Evolutionary conservation across 495 filamentous ascomycete genomes (phyloP).

Genomic region (Penicillium nucicola): DNA sequence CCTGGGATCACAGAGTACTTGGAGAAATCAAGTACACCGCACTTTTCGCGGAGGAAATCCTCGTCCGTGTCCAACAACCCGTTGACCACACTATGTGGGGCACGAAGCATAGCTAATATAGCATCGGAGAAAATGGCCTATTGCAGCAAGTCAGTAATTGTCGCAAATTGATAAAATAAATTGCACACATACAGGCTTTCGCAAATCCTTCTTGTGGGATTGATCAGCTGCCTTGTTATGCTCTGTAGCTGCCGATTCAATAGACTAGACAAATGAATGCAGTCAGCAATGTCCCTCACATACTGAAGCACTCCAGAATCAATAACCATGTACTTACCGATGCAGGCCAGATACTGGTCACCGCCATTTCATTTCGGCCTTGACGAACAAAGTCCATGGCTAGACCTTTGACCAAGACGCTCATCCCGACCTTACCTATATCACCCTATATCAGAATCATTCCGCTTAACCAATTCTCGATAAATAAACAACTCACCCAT

Average conservation of each 20-base stretch:
- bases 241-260: conserved; percentile 72
- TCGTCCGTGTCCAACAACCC: conserved; percentile 75
- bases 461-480: background rate
- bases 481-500: conserved; percentile 49
- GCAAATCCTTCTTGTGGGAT: conserved; percentile 49
- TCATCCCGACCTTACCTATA: conserved; percentile 73
- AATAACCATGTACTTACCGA: conserved; percentile 43
- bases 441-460: background rate
- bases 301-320: background rate
- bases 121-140: conserved; percentile 76
- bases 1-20: conserved; percentile 70
- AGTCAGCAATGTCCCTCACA: conserved; percentile 5
- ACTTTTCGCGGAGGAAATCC: conserved; percentile 68
- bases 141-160: background rate
- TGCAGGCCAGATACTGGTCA: conserved; percentile 82
- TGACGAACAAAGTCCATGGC: conserved; percentile 79
- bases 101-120: conserved; percentile 67
- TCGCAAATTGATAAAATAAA: background rate
- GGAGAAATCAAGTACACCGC: conserved; percentile 68
- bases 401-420: conserved; percentile 73
- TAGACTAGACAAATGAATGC: conserved; percentile 38
- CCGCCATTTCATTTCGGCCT: conserved; percentile 63
- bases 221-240: conserved; percentile 35
- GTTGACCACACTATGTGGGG: conserved; percentile 60
- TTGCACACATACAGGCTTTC: conserved; percentile 52